phyloP scores from a whole-genome alignment of 805 yeast genomes.

The Wickerhamomyces rabaulensis region DNA sequence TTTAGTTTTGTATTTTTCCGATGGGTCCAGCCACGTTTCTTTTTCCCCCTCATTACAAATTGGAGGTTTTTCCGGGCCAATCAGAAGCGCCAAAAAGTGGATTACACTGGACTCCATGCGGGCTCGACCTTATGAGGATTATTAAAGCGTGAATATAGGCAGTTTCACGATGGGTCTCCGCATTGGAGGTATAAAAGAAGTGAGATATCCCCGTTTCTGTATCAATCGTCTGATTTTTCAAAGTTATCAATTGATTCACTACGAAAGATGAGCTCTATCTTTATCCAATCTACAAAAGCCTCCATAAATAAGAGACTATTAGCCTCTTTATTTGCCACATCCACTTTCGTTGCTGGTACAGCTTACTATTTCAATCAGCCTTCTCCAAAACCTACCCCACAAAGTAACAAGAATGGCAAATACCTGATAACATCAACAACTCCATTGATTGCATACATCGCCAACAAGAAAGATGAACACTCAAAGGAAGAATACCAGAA shows the following conservation, averaged over 20 bases:
- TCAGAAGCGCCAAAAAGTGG: neutral
- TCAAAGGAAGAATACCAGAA: constrained; percentile 50
- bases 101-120: neutral
- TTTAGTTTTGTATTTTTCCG: no score
- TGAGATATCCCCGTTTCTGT: neutral
- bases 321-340: constrained; percentile 2
- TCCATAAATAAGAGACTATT: constrained; percentile 1
- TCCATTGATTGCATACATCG: constrained; percentile 4
- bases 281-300: neutral
- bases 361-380: constrained; percentile 4
- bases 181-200: neutral
- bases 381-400: neutral
- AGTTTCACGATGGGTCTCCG: neutral
- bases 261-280: constrained; percentile 6
- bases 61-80: neutral
- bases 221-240: no score
- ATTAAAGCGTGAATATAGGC: neutral
- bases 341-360: constrained; percentile 1
- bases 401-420: neutral
- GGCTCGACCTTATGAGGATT: neutral
- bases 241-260: neutral
- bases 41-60: neutral
- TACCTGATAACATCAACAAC: constrained; percentile 1
- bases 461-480: constrained; percentile 6
- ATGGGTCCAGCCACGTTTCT: no score